These are phyloP conservation scores for Kurtzmaniella quercitrusa DNA, from an alignment of 1,139 yeast species.

Conservation along the genomic window DNA sequence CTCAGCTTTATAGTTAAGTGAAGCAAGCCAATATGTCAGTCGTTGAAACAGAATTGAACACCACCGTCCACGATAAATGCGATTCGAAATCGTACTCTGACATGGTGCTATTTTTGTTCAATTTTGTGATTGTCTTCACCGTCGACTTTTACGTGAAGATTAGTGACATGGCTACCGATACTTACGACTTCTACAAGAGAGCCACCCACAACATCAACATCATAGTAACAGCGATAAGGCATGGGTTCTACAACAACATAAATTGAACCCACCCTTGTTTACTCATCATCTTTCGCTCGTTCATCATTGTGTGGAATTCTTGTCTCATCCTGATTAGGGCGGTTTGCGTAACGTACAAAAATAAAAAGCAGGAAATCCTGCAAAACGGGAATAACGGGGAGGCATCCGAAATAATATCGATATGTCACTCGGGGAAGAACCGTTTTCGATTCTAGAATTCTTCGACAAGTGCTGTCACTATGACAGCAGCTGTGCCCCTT, in stretches of 20 bases:
- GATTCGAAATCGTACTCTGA: background rate
- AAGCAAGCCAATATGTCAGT: background rate
- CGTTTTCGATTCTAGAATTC: too few species aligned
- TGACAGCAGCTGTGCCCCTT: too few species aligned
- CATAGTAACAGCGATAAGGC: constrained; percentile 22
- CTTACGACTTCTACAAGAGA: constrained; percentile 19
- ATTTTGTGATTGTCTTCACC: background rate
- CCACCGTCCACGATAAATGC: background rate
- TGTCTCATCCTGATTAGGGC: background rate
- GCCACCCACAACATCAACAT: constrained; percentile 20
- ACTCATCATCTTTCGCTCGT: background rate
- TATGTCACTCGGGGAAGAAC: too few species aligned
- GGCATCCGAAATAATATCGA: too few species aligned
- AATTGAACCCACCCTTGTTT: background rate
- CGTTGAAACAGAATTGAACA: background rate
- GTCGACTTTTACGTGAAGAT: constrained; percentile 5
- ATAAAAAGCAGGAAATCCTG: too few species aligned
- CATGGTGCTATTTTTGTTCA: background rate
- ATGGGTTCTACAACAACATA: constrained; percentile 21
- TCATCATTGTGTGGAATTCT: background rate
- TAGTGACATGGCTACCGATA: constrained; percentile 20
- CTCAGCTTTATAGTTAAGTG: too few species aligned
- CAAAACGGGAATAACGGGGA: too few species aligned
- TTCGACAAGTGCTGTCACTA: too few species aligned
- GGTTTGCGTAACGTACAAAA: too few species aligned